phyloP scores from a whole-genome alignment of 768 basidiomycete genomes.

The Boletus subcaerulescens region DNA sequence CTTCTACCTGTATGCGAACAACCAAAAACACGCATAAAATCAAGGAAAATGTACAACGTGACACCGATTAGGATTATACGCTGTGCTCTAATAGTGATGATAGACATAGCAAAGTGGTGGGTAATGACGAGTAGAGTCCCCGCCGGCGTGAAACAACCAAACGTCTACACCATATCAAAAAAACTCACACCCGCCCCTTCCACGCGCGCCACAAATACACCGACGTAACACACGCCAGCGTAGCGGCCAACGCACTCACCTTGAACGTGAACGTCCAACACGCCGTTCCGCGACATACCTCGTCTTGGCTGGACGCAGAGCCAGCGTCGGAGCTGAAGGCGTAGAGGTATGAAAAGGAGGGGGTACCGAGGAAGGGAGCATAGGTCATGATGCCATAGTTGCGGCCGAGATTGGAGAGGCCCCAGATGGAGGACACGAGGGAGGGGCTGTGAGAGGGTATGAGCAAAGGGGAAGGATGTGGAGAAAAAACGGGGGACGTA shows the following conservation, averaged over 20 bases:
- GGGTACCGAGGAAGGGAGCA: conserved; percentile 72
- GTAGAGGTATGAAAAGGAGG: conserved; percentile 75
- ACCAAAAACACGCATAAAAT: no score
- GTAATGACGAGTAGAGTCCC: no score
- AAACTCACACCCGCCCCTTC: conserved; percentile 49
- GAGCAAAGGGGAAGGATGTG: background rate
- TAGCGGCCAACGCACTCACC: conserved; percentile 42
- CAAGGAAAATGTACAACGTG: no score
- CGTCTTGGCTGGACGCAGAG: conserved; percentile 9
- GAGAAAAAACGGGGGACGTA: conserved; percentile 36
- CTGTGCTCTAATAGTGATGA: no score
- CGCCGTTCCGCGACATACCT: conserved; percentile 50
- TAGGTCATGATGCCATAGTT: conserved; percentile 77
- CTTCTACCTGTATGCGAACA: no score
- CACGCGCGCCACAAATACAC: conserved; percentile 61
- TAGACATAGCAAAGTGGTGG: no score
- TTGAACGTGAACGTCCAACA: conserved; percentile 73
- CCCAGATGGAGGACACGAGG: conserved; percentile 71
- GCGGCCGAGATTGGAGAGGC: conserved; percentile 62
- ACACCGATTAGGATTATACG: no score
- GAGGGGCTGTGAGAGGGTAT: conserved; percentile 42
- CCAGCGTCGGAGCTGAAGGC: conserved; percentile 60
- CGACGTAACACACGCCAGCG: conserved; percentile 43
- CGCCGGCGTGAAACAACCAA: no score
- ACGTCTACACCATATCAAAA: no score